Conservation (phyloP, 805 yeast genomes). For the Cyberlindnera maclurae region DNA sequence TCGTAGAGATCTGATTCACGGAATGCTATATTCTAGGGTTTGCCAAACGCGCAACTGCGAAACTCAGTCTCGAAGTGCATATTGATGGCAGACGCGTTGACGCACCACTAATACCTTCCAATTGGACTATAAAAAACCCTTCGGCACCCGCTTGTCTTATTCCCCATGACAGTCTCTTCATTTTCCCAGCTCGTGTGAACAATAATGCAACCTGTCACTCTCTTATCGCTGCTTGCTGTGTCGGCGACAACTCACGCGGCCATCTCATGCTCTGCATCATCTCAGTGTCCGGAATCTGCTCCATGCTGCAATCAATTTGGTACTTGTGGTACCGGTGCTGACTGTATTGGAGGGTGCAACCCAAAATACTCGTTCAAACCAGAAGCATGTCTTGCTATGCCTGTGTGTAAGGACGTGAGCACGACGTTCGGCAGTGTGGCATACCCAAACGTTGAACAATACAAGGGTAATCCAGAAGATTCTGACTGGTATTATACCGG, state of each 20-base stretch:
- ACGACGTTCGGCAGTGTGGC: constrained; percentile 34
- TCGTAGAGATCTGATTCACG: too few relatives aligned
- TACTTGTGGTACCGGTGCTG: constrained; percentile 66
- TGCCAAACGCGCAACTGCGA: too few relatives aligned
- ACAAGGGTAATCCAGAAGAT: constrained; percentile 61
- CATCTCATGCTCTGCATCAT: constrained; percentile 42
- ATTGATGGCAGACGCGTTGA: too few relatives aligned
- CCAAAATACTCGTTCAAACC: constrained; percentile 34
- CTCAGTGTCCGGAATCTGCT: constrained; percentile 59
- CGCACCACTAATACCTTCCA: too few relatives aligned
- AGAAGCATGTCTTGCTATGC: constrained; percentile 80
- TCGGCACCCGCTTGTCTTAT: too few relatives aligned
- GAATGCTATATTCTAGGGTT: too few relatives aligned
- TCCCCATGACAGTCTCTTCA: too few relatives aligned
- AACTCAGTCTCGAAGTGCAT: too few relatives aligned
- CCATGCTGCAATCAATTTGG: constrained; percentile 89
- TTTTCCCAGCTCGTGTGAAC: too few relatives aligned
- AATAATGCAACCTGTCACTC: constrained; percentile 5
- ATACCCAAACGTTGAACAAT: constrained; percentile 21
- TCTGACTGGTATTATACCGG: constrained; percentile 65
- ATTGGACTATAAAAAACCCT: too few relatives aligned
- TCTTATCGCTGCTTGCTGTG: constrained; percentile 7
- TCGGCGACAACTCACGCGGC: constrained; percentile 4
- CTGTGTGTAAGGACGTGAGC: constrained; percentile 50
- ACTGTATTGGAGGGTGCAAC: constrained; percentile 86